Evolutionary conservation across 345 rosid genomes (phyloP).

Genomic region (Eucalyptus cladocalyx): DNA sequence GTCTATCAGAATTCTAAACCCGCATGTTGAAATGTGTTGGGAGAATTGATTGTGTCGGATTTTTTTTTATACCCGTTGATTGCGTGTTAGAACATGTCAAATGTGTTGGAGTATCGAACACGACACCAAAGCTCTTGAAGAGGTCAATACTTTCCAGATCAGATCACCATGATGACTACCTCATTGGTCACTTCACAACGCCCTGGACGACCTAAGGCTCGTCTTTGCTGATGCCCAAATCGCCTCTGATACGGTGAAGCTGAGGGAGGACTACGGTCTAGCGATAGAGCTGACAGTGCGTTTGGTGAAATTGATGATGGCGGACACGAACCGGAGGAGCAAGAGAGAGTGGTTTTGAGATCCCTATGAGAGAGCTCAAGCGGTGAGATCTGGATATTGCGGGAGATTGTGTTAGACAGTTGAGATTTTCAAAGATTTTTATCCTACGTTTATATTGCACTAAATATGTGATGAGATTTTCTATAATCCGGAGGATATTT

Average conservation of each 20-base stretch:
- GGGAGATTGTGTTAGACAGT: not conserved
- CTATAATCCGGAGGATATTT: too few species aligned
- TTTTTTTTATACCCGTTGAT: too few species aligned
- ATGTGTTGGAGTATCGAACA: accelerated
- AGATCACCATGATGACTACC: not conserved
- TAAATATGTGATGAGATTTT: not conserved
- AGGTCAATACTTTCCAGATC: too few species aligned
- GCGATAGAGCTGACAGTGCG: not conserved
- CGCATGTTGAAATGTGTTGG: accelerated
- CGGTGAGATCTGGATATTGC: not conserved
- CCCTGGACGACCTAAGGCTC: not conserved
- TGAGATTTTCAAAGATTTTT: too few species aligned
- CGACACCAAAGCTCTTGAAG: accelerated
- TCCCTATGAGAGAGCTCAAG: not conserved
- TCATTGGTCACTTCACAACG: not conserved
- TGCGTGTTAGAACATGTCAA: too few species aligned
- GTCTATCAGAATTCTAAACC: accelerated
- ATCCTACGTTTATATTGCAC: too few species aligned
- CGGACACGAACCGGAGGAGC: not conserved
- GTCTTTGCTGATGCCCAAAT: not conserved
- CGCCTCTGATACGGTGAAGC: not conserved
- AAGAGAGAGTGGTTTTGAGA: not conserved
- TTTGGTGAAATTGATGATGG: not conserved
- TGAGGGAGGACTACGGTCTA: not conserved
- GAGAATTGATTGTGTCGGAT: too few species aligned